Percentiles rank a stretch among this genome's conserved stretches.
phyloP scores from a whole-genome alignment of 208 protist species.

The Borovskyia barvae region DNA sequence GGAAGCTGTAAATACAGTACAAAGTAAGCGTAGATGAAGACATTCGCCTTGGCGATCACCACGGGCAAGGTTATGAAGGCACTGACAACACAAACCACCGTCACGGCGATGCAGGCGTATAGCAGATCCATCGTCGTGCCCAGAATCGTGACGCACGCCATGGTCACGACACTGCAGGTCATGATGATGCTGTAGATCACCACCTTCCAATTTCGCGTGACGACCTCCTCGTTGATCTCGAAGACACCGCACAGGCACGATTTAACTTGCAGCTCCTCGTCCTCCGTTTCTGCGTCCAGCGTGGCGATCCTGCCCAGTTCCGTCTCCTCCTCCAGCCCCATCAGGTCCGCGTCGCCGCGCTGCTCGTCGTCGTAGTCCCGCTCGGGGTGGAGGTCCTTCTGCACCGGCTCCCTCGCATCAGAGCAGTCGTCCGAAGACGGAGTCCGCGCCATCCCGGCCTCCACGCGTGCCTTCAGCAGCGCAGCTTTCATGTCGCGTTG shows the following conservation, averaged over 20 bases:
- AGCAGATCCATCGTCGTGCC: constrained; percentile 30
- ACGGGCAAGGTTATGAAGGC: constrained; percentile 31
- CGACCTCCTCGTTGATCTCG: constrained; percentile 29
- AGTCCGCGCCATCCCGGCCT: not conserved
- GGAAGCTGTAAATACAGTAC: constrained; percentile 55
- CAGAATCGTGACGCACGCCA: constrained; percentile 32
- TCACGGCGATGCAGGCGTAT: constrained; percentile 26
- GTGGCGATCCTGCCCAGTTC: constrained; percentile 1
- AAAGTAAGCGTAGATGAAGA: constrained; percentile 29
- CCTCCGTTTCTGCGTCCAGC: constrained; percentile 1
- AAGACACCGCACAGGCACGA: constrained; percentile 19
- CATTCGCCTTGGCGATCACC: constrained; percentile 32
- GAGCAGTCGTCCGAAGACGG: not conserved
- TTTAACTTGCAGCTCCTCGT: constrained; percentile 17
- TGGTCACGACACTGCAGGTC: constrained; percentile 29
- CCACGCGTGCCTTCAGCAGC: not conserved
- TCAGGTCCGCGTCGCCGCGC: constrained; percentile 1
- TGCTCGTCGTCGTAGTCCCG: constrained; percentile 23
- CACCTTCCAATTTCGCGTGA: constrained; percentile 25
- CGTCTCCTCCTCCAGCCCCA: not conserved
- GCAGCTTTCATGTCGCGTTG: not conserved
- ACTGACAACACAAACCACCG: constrained; percentile 13
- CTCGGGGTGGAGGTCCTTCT: constrained; percentile 21
- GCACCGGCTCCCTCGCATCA: constrained; percentile 1
- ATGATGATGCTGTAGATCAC: constrained; percentile 35